Evolutionary conservation across 371 early-diverging fungal species (phyloP).

Genomic region (Zychaea mexicana): DNA sequence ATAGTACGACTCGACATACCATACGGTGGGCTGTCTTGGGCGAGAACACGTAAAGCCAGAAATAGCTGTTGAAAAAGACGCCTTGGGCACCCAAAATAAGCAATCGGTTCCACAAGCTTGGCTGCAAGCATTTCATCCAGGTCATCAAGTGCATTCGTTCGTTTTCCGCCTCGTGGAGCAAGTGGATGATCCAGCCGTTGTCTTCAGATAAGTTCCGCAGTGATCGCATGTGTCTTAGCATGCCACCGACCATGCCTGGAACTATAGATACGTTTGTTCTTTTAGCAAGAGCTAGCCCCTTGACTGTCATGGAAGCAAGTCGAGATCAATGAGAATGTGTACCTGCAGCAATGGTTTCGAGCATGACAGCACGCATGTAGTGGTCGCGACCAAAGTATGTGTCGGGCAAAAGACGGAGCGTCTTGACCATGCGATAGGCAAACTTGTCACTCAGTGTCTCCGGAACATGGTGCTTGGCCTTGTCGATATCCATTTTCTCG

Average conservation of each 20-base stretch:
- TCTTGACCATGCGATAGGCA: constrained; percentile 71
- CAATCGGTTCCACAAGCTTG: constrained; percentile 64
- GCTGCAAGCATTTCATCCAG: constrained; percentile 81
- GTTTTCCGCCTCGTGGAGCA: constrained; percentile 89
- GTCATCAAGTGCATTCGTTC: constrained; percentile 87
- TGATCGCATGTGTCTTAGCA: constrained; percentile 84
- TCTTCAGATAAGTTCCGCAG: constrained; percentile 84
- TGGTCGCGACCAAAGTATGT: constrained; percentile 80
- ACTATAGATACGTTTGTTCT: constrained; percentile 37
- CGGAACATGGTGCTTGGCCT: constrained; percentile 67
- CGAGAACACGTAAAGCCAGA: constrained; percentile 79
- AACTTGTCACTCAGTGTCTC: constrained; percentile 60
- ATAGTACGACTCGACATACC: not conserved
- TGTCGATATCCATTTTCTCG: constrained; percentile 66
- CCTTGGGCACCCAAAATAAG: constrained; percentile 78
- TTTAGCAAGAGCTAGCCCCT: too few relatives aligned
- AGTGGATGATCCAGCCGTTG: constrained; percentile 85
- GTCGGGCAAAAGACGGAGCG: constrained; percentile 74
- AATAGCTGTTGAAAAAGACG: constrained; percentile 90
- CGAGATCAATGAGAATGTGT: too few relatives aligned
- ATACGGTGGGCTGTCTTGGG: constrained; percentile 85
- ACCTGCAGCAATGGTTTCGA: constrained; percentile 83
- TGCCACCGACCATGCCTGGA: constrained; percentile 91
- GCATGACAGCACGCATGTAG: constrained; percentile 82
- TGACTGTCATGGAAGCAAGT: too few relatives aligned